phyloP scores from a whole-genome alignment of 345 rosid genomes.

The Brassica carinata region DNA sequence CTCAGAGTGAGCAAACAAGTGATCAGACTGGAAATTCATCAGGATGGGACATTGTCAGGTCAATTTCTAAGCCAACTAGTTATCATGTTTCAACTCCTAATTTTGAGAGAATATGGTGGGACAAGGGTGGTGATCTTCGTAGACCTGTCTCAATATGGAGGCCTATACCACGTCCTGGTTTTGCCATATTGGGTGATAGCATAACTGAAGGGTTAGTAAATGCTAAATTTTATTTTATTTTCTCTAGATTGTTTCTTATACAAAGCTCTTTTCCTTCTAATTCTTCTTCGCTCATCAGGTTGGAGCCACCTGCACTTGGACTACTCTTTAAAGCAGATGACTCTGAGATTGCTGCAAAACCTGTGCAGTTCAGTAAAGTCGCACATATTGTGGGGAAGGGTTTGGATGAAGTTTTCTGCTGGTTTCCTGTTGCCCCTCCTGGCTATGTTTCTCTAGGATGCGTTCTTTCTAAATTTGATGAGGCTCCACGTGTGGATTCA shows the following conservation, averaged over 20 bases:
- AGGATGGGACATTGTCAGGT: slow-evolving; percentile 82
- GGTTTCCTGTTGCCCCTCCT: slow-evolving; percentile 97
- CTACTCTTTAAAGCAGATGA: slow-evolving; percentile 74
- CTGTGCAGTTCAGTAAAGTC: slow-evolving; percentile 84
- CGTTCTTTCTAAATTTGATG: slow-evolving; percentile 74
- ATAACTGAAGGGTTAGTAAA: slow-evolving; percentile 83
- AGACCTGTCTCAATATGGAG: slow-evolving; percentile 95
- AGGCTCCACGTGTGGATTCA: slow-evolving; percentile 63
- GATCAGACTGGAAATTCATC: slow-evolving; percentile 60
- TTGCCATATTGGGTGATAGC: slow-evolving; percentile 87
- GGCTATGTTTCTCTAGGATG: slow-evolving; percentile 96
- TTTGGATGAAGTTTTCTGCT: slow-evolving; percentile 83
- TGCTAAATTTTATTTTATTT: not conserved
- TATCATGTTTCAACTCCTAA: slow-evolving; percentile 76
- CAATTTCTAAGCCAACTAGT: slow-evolving; percentile 69
- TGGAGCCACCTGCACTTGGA: slow-evolving; percentile 93
- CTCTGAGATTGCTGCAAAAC: slow-evolving; percentile 83
- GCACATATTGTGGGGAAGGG: slow-evolving; percentile 90
- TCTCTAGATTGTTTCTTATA: slow-evolving; percentile 22
- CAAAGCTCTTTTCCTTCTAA: slow-evolving; percentile 23
- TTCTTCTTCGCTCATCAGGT: slow-evolving; percentile 51
- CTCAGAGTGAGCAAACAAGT: slow-evolving; percentile 49
- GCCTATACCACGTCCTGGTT: slow-evolving; percentile 77
- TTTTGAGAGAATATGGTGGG: slow-evolving; percentile 99
- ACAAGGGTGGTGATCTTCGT: slow-evolving; percentile 88